Evolutionary conservation across 1,284 basidiomycete genomes (phyloP), one percentile per base, ranked within the genome.

Genomic region (Cutaneotrichosporon arboriforme): DNA sequence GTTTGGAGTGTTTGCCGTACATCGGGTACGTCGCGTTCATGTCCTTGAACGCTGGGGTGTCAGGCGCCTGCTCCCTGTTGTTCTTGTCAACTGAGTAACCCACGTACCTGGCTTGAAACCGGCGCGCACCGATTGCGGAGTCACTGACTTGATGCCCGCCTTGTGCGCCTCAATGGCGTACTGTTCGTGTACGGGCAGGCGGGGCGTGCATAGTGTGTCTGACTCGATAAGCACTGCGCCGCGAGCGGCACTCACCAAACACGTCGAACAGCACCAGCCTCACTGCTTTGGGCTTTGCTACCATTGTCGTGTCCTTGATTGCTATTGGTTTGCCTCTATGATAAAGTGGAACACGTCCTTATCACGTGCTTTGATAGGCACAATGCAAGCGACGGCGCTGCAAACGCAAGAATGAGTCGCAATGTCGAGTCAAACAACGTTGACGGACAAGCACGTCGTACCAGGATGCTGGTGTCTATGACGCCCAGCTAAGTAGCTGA

Each of bases 161-260:
- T 49, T 52, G 17, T 66, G 54, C 8, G 70, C 75, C 65, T 75
- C 75, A 34, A 68, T 64, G 20, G 73, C 65, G 42, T 76, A 72
- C 70, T 76, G 75, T 21, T 69, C 62, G 45, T 75, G 70, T 4
- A 76, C 66, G 0, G 74, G 70, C 15, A 69, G 37, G 1, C 69
- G 62, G 2, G 75, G 75, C 1, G 75, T 76, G 55, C 70, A 69
- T 15, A 75, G 64, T 4, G 73, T 75, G 52, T 75, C 75, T 75
- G 45, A 14, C 1, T 31, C 26, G 26, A 31, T 31, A 10, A 31
- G 26, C 26, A 31, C 26, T 5, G 26, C 26, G 26, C 26, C 5
- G 36, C 21, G 18, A 35, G 20, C 20, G n/a, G 26, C 40, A 22
- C 42, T 10, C 35, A 71, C 73, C 74, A 39, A 76, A 75, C 13